These are phyloP conservation scores for Pleurotus sapidus DNA, from an alignment of 768 basidiomycete genomes.

Conservation along the genomic window DNA sequence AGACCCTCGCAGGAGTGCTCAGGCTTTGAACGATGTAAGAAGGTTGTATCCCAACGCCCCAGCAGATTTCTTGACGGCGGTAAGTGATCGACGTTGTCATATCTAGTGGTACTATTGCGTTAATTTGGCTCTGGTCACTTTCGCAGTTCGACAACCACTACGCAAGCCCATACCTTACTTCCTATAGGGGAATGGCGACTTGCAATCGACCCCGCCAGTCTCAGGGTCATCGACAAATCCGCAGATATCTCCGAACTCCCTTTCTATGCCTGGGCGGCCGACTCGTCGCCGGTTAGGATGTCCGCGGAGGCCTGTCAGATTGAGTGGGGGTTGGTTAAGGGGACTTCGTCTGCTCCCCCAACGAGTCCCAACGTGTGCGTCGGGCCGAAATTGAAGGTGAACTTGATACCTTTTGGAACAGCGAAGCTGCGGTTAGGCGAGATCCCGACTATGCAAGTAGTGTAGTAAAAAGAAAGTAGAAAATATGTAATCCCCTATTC, in stretches of 20 bases:
- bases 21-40: slow-evolving; percentile 31
- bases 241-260: slow-evolving; percentile 24
- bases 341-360: slow-evolving; percentile 34
- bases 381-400: slow-evolving; percentile 28
- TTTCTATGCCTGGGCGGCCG: slow-evolving; percentile 38
- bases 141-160: slow-evolving; percentile 35
- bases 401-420: slow-evolving; percentile 36
- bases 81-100: slow-evolving; percentile 14
- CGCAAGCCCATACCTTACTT: slow-evolving; percentile 33
- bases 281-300: slow-evolving; percentile 35
- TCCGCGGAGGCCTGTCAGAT: slow-evolving; percentile 35
- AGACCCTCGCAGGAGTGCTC: slow-evolving; percentile 25
- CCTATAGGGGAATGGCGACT: slow-evolving; percentile 36
- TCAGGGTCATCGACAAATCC: slow-evolving; percentile 29
- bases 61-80: slow-evolving; percentile 30
- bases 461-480: no score
- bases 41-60: slow-evolving; percentile 35
- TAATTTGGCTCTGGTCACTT: not conserved
- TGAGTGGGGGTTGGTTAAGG: slow-evolving; percentile 28
- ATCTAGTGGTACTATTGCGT: not conserved
- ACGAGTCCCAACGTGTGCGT: slow-evolving; percentile 29
- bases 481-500: no score
- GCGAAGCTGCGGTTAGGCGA: slow-evolving; percentile 38
- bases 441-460: slow-evolving; percentile 29
- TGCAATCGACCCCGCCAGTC: slow-evolving; percentile 36